Conservation (phyloP, 1,284 basidiomycete genomes). For the Cyathus olla region DNA sequence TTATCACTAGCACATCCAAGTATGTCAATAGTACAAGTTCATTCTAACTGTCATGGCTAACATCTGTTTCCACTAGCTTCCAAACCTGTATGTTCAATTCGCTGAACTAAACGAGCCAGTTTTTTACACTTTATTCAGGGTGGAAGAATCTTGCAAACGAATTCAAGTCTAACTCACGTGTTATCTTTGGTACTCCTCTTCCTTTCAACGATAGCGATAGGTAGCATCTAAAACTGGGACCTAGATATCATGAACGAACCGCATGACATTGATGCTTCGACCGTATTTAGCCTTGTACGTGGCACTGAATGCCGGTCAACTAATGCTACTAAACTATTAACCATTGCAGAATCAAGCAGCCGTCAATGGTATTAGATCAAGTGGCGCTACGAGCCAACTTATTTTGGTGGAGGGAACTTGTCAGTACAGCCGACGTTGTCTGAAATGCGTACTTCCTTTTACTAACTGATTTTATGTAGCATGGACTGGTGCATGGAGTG, state of each 20-base stretch:
- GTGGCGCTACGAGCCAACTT: slow-evolving; percentile 67
- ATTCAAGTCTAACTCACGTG: slow-evolving; percentile 64
- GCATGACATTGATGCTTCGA: slow-evolving; percentile 59
- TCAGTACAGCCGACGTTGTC: slow-evolving; percentile 3
- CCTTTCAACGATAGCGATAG: background rate
- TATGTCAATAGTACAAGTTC: slow-evolving; percentile 35
- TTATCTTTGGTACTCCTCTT: slow-evolving; percentile 59
- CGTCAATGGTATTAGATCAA: slow-evolving; percentile 69
- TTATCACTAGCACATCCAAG: slow-evolving; percentile 60
- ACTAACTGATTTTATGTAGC: slow-evolving; percentile 29
- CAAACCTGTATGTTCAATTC: slow-evolving; percentile 53
- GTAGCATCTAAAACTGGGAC: background rate
- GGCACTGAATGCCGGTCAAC: background rate
- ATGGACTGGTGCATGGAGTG: slow-evolving; percentile 63
- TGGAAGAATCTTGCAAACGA: slow-evolving; percentile 66
- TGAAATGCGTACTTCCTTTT: background rate
- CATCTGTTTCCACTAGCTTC: slow-evolving; percentile 49
- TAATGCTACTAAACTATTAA: background rate
- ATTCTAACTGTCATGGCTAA: background rate
- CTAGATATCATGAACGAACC: slow-evolving; percentile 73
- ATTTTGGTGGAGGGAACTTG: slow-evolving; percentile 63
- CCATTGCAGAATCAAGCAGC: slow-evolving; percentile 66
- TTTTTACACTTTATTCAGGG: slow-evolving; percentile 37
- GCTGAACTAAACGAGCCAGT: slow-evolving; percentile 4
- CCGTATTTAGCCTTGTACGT: slow-evolving; percentile 57